These are phyloP conservation scores for Sanghuangporus sanghuang DNA, from an alignment of 1,284 basidiomycete genomes.

Conservation along the genomic window DNA sequence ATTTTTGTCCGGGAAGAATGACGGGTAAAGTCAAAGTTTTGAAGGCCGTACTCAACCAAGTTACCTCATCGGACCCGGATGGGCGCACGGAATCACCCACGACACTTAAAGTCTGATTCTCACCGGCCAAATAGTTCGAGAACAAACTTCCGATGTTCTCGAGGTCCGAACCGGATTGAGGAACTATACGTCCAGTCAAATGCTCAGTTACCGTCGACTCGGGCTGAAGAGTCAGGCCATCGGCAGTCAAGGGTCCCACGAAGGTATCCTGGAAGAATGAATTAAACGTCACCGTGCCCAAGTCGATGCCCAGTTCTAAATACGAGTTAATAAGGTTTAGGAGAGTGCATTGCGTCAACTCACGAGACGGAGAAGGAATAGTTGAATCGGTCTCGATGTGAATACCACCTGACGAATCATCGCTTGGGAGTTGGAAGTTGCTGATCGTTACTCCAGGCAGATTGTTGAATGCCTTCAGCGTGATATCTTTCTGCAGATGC, in stretches of 20 bases:
- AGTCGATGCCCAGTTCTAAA: constrained; percentile 64
- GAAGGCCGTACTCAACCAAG: constrained; percentile 70
- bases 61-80: constrained; percentile 41
- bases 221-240: constrained; percentile 49
- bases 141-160: constrained; percentile 60
- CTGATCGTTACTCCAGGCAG: constrained; percentile 65
- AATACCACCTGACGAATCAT: constrained; percentile 65
- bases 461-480: constrained; percentile 69
- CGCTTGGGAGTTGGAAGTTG: constrained; percentile 63
- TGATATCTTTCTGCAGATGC: constrained; percentile 55
- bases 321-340: constrained; percentile 14
- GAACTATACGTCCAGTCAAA: constrained; percentile 59
- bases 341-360: constrained; percentile 25
- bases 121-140: constrained; percentile 62
- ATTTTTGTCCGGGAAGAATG: constrained; percentile 59
- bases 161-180: constrained; percentile 50
- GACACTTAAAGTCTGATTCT: constrained; percentile 58
- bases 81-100: constrained; percentile 63
- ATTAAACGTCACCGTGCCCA: constrained; percentile 66
- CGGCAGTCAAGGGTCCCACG: constrained; percentile 50
- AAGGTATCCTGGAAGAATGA: constrained; percentile 49
- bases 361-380: constrained; percentile 66
- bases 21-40: constrained; percentile 61
- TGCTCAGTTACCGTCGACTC: constrained; percentile 44
- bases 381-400: constrained; percentile 61